Evolutionary conservation across 805 yeast genomes (phyloP).

Genomic region (Alloascoidea africana): DNA sequence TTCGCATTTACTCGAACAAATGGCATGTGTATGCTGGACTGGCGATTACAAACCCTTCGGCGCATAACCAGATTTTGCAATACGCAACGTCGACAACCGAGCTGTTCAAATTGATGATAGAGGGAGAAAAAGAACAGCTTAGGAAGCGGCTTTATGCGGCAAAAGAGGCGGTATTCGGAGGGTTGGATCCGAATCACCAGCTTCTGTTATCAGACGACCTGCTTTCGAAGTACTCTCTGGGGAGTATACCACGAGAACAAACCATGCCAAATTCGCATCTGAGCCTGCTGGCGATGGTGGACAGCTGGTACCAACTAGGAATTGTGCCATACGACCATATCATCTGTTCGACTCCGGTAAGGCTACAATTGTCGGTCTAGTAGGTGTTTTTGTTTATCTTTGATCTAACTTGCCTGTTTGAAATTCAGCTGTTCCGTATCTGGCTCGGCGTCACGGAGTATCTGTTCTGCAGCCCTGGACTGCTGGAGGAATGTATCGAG

Average conservation of each 20-base stretch:
- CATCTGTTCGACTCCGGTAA: constrained; percentile 79
- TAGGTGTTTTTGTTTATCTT: too few species aligned
- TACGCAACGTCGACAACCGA: constrained; percentile 78
- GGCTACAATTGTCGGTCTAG: too few species aligned
- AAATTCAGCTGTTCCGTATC: constrained; percentile 64
- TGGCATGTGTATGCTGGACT: constrained; percentile 98
- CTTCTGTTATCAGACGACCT: constrained; percentile 64
- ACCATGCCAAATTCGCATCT: constrained; percentile 73
- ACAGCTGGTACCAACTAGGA: constrained; percentile 76
- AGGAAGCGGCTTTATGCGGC: constrained; percentile 46
- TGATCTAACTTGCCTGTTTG: too few species aligned
- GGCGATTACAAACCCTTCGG: constrained; percentile 91
- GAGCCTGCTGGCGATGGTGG: constrained; percentile 80
- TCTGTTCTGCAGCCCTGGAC: constrained; percentile 68
- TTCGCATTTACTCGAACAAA: constrained; percentile 82
- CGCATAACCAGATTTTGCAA: constrained; percentile 82
- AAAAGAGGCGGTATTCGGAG: constrained; percentile 61
- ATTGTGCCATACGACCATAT: constrained; percentile 94
- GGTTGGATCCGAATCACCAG: constrained; percentile 37
- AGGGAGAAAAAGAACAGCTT: constrained; percentile 45
- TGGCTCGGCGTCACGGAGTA: constrained; percentile 91
- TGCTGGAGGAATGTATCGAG: constrained; percentile 66
- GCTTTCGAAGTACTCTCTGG: constrained; percentile 65
- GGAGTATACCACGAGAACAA: constrained; percentile 43
- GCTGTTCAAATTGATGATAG: constrained; percentile 70